Conservation (phyloP, 306 rosid genomes). For the Lathyrus sativus region DNA sequence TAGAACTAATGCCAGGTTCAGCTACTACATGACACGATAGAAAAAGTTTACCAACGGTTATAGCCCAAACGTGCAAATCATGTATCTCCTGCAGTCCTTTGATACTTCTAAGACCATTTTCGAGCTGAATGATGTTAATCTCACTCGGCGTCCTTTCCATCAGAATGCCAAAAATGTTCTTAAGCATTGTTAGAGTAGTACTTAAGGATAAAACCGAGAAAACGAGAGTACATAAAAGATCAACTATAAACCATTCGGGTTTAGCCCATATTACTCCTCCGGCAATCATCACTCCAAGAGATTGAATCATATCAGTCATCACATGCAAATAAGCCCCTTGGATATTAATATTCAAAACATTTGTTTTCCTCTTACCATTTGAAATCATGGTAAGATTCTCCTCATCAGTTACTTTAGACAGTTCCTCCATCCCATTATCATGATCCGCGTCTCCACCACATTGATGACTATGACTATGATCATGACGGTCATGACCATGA, state of each 20-base stretch:
- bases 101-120: constrained; percentile 59
- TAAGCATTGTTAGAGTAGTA: constrained; percentile 72
- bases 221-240: constrained; percentile 71
- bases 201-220: constrained; percentile 71
- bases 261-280: constrained; percentile 78
- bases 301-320: constrained; percentile 86
- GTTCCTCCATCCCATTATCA: constrained; percentile 44
- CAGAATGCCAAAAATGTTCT: constrained; percentile 61
- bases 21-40: constrained; percentile 74
- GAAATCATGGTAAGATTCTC: constrained; percentile 55
- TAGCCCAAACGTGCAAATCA: constrained; percentile 87
- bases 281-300: constrained; percentile 90
- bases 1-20: constrained; percentile 54
- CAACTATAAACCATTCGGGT: constrained; percentile 77
- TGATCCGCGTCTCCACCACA: constrained; percentile 31
- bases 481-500: constrained; percentile 38
- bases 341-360: constrained; percentile 62
- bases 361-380: constrained; percentile 37
- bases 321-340: constrained; percentile 97
- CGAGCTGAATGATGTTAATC: constrained; percentile 56
- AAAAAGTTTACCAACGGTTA: constrained; percentile 73
- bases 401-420: constrained; percentile 41
- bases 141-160: constrained; percentile 74
- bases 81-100: constrained; percentile 71
- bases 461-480: constrained; percentile 15